Base-by-base conservation (phyloP, 129 eudicot species). In the Ambrosia trifida region DNA sequence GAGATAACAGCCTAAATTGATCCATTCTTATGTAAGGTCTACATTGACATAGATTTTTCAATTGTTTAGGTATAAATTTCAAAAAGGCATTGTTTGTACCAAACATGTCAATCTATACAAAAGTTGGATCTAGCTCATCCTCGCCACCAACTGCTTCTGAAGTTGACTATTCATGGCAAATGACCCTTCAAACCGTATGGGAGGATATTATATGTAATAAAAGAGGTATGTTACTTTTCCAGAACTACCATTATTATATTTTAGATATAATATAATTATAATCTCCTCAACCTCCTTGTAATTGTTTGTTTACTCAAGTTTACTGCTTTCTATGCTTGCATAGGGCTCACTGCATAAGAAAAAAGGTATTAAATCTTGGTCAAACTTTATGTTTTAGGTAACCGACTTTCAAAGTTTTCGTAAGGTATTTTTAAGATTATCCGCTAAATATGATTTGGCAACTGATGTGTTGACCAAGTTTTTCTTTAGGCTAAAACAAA, bases 11-110 rank as follows among this genome's bases (percentile, higher is more conserved):
- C 63, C 35, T 33, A 57, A 24, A 4, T 57, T 20, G n/a, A 57
- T 53, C 13, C 6, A 53, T 57, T 57, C 7, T 24, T 57, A 57
- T 57, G 63, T 56, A 36, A 65, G 46, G 63, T 54, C 40, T 54
- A 6, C 60, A 20, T 19, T 18, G 47, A 28, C 28, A 35, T 40
- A 31, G 64, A 47, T 53, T 40, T 31, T 47, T 53, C 36, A 63
- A 80, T 64, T 50, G 66, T 68, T 31, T 84, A 94, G 98, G 98
- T 79, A 83, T 94, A 19, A 72, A 80, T 76, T 89, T 94, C 74
- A 80, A 77, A 75, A 85, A 85, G 86, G 98, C 96, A 32, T 77
- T 94, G 52, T 94, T 94, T 82, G 96, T 94, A 49, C 98, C 98
- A n/a, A 94, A 89, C 46, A 76, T 85, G 68, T 94, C 98, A 19